Evolutionary conservation across 2,329 filamentous ascomycete genomes (phyloP).

Genomic region (Aspergillus ochraceus): DNA sequence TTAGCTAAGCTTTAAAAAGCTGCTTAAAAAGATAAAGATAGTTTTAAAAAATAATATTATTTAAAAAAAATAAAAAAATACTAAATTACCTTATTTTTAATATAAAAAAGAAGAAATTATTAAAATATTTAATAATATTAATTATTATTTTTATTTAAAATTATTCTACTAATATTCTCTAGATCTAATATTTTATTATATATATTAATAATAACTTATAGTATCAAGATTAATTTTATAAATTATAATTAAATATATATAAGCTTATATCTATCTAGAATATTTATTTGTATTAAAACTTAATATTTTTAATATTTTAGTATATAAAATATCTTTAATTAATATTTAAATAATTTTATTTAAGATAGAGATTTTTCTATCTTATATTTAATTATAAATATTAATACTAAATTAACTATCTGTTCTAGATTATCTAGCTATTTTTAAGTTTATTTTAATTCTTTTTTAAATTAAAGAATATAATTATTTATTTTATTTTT

Average conservation of each 20-base stretch:
- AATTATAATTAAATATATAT: neutral
- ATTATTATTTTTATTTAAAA: neutral
- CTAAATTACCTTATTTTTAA: neutral
- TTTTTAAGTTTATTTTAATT: neutral
- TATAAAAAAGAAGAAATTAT: neutral
- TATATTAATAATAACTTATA: neutral
- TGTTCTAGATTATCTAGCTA: neutral
- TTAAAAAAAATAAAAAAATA: neutral
- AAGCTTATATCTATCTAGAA: neutral
- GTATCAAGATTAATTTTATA: neutral
- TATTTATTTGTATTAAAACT: neutral
- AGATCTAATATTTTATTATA: neutral
- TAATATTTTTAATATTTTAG: neutral
- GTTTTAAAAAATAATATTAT: neutral
- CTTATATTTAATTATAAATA: neutral
- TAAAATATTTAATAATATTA: neutral
- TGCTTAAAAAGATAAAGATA: neutral
- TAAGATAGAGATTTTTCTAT: neutral
- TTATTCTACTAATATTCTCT: neutral
- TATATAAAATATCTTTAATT: neutral
- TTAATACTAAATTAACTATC: neutral
- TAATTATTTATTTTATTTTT: neutral
- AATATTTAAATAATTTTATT: neutral
- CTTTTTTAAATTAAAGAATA: neutral
- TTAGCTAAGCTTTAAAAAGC: neutral